Percentiles rank a stretch among this genome's conserved stretches.
Evolutionary conservation across 2,329 filamentous ascomycete genomes (phyloP).

Genomic region (Cercospora janseana): DNA sequence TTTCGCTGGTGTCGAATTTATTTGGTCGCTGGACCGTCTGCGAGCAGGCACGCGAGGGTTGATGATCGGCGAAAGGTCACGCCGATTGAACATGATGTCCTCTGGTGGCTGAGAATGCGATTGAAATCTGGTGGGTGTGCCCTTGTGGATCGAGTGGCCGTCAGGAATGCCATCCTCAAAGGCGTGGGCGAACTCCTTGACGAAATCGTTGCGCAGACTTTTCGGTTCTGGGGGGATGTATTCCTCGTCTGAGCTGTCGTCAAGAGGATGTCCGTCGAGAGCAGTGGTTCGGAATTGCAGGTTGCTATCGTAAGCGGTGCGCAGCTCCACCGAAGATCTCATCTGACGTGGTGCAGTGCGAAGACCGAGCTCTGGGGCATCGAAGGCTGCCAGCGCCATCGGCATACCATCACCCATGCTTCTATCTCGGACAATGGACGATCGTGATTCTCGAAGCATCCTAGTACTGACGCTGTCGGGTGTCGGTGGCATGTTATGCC

Average conservation of each 20-base stretch:
- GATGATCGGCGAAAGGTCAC: constrained; percentile 21
- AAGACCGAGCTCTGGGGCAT: constrained; percentile 24
- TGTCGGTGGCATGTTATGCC: constrained; percentile 36
- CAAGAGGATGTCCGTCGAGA: constrained; percentile 14
- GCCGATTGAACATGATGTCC: constrained; percentile 28
- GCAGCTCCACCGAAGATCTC: constrained; percentile 34
- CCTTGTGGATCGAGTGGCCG: constrained; percentile 36
- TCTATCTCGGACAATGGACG: constrained; percentile 30
- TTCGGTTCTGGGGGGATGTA: constrained; percentile 13
- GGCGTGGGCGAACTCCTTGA: constrained; percentile 26
- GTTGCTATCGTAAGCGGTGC: constrained; percentile 28
- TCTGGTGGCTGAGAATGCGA: constrained; percentile 29
- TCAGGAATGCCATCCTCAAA: constrained; percentile 36
- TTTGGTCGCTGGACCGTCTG: constrained; percentile 32
- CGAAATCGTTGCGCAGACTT: constrained; percentile 16
- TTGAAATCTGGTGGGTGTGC: constrained; percentile 39
- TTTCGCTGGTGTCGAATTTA: constrained; percentile 25
- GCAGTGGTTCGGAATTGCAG: constrained; percentile 24
- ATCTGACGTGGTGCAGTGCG: constrained; percentile 33
- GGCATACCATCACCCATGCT: constrained; percentile 30
- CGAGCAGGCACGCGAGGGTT: constrained; percentile 18
- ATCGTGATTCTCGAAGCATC: constrained; percentile 36
- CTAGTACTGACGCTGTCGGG: constrained; percentile 37
- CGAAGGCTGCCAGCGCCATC: constrained; percentile 25
- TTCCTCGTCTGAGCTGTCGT: constrained; percentile 25